These are phyloP conservation scores for Phytophthora multivora DNA, from an alignment of 352 stramenopile genomes.

Conservation along the genomic window DNA sequence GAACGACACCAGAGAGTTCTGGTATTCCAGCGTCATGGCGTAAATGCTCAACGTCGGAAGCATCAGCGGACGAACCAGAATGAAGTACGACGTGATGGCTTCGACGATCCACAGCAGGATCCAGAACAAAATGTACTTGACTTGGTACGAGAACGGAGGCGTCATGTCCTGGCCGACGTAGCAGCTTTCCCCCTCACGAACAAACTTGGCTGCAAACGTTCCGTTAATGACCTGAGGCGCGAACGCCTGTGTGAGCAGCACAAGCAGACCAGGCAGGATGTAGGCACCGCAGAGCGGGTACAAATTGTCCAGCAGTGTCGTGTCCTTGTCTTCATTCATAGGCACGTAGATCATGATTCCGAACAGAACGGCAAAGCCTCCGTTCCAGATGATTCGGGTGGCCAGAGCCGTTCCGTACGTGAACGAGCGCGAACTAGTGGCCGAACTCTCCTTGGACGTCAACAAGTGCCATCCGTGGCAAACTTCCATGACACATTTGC, in stretches of 20 bases:
- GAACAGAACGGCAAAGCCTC: slow-evolving; percentile 60
- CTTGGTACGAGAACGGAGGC: slow-evolving; percentile 53
- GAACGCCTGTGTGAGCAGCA: slow-evolving; percentile 59
- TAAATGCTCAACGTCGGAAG: slow-evolving; percentile 75
- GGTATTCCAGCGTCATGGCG: slow-evolving; percentile 69
- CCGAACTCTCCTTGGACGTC: slow-evolving; percentile 47
- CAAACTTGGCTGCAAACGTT: slow-evolving; percentile 74
- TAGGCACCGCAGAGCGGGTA: slow-evolving; percentile 49
- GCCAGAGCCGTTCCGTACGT: slow-evolving; percentile 60
- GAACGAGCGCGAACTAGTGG: slow-evolving; percentile 59
- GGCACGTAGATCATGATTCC: slow-evolving; percentile 68
- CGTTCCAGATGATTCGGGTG: slow-evolving; percentile 65
- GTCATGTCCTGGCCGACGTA: slow-evolving; percentile 75
- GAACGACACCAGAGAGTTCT: slow-evolving; percentile 73
- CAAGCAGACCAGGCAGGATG: slow-evolving; percentile 50
- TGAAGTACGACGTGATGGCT: slow-evolving; percentile 65
- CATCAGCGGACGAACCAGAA: slow-evolving; percentile 67
- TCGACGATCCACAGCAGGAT: slow-evolving; percentile 62
- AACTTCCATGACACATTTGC: slow-evolving; percentile 72
- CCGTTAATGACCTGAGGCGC: slow-evolving; percentile 54
- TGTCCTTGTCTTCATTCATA: slow-evolving; percentile 51
- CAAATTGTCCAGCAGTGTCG: slow-evolving; percentile 48
- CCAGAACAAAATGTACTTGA: slow-evolving; percentile 78
- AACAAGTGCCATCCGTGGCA: slow-evolving; percentile 73
- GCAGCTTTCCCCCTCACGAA: slow-evolving; percentile 72